Conservation (phyloP, 1,284 basidiomycete species). For the Cerrena zonata region DNA sequence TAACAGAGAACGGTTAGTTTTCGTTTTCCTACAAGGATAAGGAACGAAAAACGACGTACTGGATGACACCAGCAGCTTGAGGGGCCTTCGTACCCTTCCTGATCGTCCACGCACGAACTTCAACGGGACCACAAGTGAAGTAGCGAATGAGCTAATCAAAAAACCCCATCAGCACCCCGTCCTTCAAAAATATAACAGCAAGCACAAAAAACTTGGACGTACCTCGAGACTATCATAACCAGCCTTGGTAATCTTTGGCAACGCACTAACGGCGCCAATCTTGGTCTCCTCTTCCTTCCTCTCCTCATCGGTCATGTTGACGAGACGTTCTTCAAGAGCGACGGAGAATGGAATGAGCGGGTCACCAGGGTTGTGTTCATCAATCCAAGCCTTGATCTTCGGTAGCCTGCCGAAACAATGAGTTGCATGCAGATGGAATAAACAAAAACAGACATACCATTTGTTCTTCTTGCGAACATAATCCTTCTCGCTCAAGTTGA, state of each 20-base stretch:
- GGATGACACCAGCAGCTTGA: conserved; percentile 96
- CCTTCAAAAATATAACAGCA: neutral
- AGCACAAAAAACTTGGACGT: conserved; percentile 22
- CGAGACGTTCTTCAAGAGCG: conserved; percentile 88
- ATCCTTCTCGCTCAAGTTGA: conserved; percentile 94
- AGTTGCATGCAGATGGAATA: conserved; percentile 1
- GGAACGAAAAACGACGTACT: conserved; percentile 47
- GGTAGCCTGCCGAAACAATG: conserved; percentile 56
- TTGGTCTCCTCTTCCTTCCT: conserved; percentile 73
- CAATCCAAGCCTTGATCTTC: conserved; percentile 99
- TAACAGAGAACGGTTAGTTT: neutral
- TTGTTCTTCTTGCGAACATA: conserved; percentile 99
- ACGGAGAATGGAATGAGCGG: conserved; percentile 96
- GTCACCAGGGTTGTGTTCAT: conserved; percentile 94
- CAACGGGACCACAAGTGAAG: conserved; percentile 94
- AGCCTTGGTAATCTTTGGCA: conserved; percentile 89
- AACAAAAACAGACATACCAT: conserved; percentile 54
- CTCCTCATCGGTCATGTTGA: conserved; percentile 64
- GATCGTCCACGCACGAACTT: conserved; percentile 98
- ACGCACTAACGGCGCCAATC: conserved; percentile 62
- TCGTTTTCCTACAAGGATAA: neutral
- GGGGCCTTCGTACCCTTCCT: conserved; percentile 91
- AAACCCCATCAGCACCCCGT: neutral
- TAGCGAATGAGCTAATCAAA: conserved; percentile 82
- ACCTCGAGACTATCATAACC: conserved; percentile 84